Percentiles rank a stretch among this genome's conserved stretches.
Evolutionary conservation across 331 rosid species (phyloP).

Genomic region (Malus hybrid): DNA sequence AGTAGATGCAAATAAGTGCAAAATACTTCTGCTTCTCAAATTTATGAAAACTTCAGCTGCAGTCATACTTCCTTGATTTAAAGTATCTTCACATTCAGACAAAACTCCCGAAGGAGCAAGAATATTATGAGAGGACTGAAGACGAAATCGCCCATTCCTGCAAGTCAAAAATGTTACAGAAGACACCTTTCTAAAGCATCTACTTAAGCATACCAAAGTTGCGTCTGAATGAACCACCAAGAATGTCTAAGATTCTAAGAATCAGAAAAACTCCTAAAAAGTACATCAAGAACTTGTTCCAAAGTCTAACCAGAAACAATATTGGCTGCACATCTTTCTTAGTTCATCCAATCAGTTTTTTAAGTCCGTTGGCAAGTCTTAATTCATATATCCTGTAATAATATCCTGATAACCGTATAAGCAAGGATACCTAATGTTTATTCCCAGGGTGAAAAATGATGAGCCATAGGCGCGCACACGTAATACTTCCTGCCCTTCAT

Average conservation of each 20-base stretch:
- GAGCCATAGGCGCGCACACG: slow-evolving; percentile 85
- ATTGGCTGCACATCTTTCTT: background rate
- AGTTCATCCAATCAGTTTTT: background rate
- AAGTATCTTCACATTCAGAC: slow-evolving; percentile 86
- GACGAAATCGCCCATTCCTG: slow-evolving; percentile 93
- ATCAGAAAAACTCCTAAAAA: background rate
- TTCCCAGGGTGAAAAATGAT: slow-evolving; percentile 73
- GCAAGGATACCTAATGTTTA: slow-evolving; percentile 68
- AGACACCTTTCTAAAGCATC: slow-evolving; percentile 1
- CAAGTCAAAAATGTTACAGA: slow-evolving; percentile 18
- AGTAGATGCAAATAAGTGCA: slow-evolving; percentile 88
- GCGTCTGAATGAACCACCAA: background rate
- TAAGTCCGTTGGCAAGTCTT: background rate
- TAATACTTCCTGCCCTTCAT: slow-evolving; percentile 76
- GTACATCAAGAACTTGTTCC: background rate
- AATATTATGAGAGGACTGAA: slow-evolving; percentile 68
- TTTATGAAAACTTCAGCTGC: slow-evolving; percentile 82
- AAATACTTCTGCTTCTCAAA: slow-evolving; percentile 82
- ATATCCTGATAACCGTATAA: background rate
- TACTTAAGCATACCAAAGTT: background rate
- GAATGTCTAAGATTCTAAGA: background rate
- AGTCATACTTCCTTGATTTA: slow-evolving; percentile 82
- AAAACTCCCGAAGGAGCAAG: slow-evolving; percentile 41
- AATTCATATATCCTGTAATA: background rate
- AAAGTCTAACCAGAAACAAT: background rate